Conservation (phyloP, 2,329 filamentous ascomycete species). For the Paramyrothecium roridum region DNA sequence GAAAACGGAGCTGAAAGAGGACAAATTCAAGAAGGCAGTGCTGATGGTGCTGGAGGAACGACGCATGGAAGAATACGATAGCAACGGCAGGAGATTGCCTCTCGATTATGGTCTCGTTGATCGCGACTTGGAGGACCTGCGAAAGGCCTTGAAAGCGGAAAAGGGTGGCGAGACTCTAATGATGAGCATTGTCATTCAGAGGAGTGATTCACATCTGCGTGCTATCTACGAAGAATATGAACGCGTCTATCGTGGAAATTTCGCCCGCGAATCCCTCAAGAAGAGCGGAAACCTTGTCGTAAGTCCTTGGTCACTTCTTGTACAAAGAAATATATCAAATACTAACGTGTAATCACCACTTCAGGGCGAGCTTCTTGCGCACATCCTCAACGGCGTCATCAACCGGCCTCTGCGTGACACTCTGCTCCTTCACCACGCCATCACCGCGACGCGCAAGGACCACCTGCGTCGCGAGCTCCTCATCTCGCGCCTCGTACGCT, state of each 20-base stretch:
- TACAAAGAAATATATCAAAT: not conserved
- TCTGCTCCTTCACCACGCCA: conserved; percentile 84
- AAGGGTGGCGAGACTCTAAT: conserved; percentile 86
- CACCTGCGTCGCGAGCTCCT: conserved; percentile 77
- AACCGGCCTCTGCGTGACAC: conserved; percentile 93
- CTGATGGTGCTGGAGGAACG: conserved; percentile 78
- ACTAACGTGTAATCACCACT: not conserved
- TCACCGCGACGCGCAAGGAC: conserved; percentile 70
- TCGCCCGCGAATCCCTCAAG: conserved; percentile 80
- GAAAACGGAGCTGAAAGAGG: conserved; percentile 87
- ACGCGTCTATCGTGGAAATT: conserved; percentile 69
- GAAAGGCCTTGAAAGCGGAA: conserved; percentile 64
- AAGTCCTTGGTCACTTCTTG: conserved; percentile 37
- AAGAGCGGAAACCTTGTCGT: conserved; percentile 93
- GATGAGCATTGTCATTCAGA: conserved; percentile 76
- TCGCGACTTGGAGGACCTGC: conserved; percentile 70
- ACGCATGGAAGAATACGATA: conserved; percentile 77
- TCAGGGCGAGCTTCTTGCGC: conserved; percentile 89
- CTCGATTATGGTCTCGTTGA: conserved; percentile 60
- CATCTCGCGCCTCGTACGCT: conserved; percentile 80
- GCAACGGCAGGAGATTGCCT: conserved; percentile 53
- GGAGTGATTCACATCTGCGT: conserved; percentile 77
- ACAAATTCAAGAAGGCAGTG: conserved; percentile 92
- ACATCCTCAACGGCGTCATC: conserved; percentile 94
- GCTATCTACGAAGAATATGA: conserved; percentile 80